phyloP scores from a whole-genome alignment of 306 rosid genomes.

The Delonix regia region DNA sequence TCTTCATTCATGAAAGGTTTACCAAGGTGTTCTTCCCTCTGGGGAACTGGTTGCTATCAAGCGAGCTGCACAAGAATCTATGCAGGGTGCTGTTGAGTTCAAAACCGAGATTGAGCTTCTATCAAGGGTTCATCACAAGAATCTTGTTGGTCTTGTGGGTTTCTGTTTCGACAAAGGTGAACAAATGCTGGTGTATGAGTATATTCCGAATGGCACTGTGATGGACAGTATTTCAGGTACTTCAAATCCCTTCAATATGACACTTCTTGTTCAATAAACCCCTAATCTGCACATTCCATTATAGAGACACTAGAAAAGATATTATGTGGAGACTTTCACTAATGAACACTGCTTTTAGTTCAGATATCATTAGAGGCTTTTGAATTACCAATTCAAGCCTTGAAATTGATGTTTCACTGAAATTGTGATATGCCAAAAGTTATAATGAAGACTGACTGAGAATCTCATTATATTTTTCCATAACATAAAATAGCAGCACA shows the following conservation, averaged over 20 bases:
- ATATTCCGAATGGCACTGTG: conserved; percentile 66
- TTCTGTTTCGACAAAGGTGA: conserved; percentile 76
- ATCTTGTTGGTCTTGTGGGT: conserved; percentile 73
- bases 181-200: conserved; percentile 80
- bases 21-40: conserved; percentile 59
- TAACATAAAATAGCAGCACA: neutral
- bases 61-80: conserved; percentile 60
- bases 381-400: neutral
- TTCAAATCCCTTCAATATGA: neutral
- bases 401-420: neutral
- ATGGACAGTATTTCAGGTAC: conserved; percentile 69
- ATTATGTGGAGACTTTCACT: neutral
- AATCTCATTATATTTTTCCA: neutral
- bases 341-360: neutral
- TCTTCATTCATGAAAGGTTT: conserved; percentile 47
- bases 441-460: neutral
- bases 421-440: neutral
- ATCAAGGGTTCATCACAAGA: conserved; percentile 85
- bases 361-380: neutral
- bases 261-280: neutral
- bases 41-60: conserved; percentile 72
- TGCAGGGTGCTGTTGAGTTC: conserved; percentile 68
- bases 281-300: neutral
- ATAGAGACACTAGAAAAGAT: neutral
- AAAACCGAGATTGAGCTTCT: conserved; percentile 84